These are phyloP conservation scores for Cyberlindnera subsufficiens DNA, from an alignment of 805 yeast species.

Conservation along the genomic window DNA sequence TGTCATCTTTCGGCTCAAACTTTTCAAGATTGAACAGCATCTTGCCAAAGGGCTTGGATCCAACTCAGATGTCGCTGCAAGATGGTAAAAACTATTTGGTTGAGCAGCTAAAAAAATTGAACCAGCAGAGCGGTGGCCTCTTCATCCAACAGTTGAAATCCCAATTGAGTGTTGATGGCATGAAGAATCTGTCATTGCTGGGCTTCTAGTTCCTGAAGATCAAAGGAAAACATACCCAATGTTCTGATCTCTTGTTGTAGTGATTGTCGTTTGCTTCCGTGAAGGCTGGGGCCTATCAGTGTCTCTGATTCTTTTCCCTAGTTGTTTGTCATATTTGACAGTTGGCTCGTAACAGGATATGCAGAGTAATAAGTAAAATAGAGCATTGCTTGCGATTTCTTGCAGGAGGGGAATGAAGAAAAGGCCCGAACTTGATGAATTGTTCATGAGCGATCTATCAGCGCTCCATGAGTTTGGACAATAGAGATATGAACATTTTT, in stretches of 20 bases:
- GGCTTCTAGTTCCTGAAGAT: constrained; percentile 10
- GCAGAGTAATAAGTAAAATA: too few species aligned
- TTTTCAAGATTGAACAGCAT: constrained; percentile 71
- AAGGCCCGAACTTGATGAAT: too few species aligned
- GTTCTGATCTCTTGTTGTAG: not conserved
- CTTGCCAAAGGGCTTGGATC: constrained; percentile 60
- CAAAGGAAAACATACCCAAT: not conserved
- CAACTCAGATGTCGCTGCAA: constrained; percentile 27
- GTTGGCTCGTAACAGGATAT: too few species aligned
- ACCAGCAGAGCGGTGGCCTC: constrained; percentile 13
- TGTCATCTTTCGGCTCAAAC: constrained; percentile 79
- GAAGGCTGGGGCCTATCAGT: too few species aligned
- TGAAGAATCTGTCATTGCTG: constrained; percentile 10
- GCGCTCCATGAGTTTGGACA: too few species aligned
- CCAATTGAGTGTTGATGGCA: constrained; percentile 14
- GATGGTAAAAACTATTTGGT: constrained; percentile 16
- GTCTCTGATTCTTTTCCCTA: too few species aligned
- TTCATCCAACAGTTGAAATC: constrained; percentile 16
- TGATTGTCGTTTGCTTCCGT: too few species aligned
- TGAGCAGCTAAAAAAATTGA: constrained; percentile 14
- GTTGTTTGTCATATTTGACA: too few species aligned
- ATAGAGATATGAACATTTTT: too few species aligned
- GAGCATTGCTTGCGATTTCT: too few species aligned
- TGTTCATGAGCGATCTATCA: too few species aligned
- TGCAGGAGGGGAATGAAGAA: too few species aligned